A percentile compares a stretch with the other conserved stretches of the same genome.
Evolutionary conservation across 2,329 filamentous ascomycete genomes (phyloP).

Genomic region (Ustulina deusta): DNA sequence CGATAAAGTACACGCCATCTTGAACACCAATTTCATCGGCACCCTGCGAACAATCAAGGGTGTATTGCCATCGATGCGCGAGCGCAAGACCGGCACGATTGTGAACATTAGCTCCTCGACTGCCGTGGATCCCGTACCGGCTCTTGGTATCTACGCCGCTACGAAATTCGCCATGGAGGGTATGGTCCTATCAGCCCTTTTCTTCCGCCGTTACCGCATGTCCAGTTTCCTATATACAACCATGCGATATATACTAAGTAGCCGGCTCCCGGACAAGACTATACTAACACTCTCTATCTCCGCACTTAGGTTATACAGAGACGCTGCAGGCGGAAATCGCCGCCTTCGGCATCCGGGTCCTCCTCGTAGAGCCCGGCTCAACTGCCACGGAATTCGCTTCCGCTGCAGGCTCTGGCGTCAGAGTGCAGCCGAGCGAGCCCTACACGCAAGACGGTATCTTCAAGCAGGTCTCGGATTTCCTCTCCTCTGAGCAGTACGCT

Average conservation of each 20-base stretch:
- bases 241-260: too few species aligned
- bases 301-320: slow-evolving; percentile 42
- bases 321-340: slow-evolving; percentile 43
- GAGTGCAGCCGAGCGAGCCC: slow-evolving; percentile 35
- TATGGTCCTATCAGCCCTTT: neutral
- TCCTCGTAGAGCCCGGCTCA: slow-evolving; percentile 45
- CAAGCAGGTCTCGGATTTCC: slow-evolving; percentile 21
- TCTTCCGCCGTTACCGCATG: neutral
- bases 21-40: slow-evolving; percentile 46
- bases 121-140: slow-evolving; percentile 34
- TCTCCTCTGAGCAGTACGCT: slow-evolving; percentile 20
- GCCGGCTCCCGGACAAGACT: neutral
- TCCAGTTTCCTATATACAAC: neutral
- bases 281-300: slow-evolving; percentile 8
- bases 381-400: slow-evolving; percentile 42
- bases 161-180: slow-evolving; percentile 47
- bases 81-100: slow-evolving; percentile 46
- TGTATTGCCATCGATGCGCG: slow-evolving; percentile 46
- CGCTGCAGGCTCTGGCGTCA: slow-evolving; percentile 34
- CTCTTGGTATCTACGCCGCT: slow-evolving; percentile 43
- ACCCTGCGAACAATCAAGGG: slow-evolving; percentile 45
- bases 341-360: slow-evolving; percentile 44
- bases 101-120: slow-evolving; percentile 46
- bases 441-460: slow-evolving; percentile 40
- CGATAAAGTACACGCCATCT: slow-evolving; percentile 42